phyloP scores from a whole-genome alignment of 768 basidiomycete genomes.

The Dentipellis sp. region DNA sequence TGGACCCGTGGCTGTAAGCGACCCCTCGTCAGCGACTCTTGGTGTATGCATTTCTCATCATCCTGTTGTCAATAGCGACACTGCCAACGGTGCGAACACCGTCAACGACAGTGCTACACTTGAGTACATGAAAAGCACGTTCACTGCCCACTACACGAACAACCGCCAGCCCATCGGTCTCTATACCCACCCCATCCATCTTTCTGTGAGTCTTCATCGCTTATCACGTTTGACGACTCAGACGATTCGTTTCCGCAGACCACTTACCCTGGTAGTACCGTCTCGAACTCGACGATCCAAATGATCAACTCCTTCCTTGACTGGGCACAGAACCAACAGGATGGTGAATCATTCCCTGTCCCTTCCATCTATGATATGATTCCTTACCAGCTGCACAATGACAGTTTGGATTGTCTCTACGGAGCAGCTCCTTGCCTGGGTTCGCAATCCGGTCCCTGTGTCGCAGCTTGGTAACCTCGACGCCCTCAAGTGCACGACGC shows the following conservation, averaged over 20 bases:
- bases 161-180: constrained; percentile 75
- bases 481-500: constrained; percentile 56
- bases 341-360: constrained; percentile 31
- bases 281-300: constrained; percentile 43
- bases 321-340: constrained; percentile 66
- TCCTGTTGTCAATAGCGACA: constrained; percentile 29
- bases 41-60: not conserved
- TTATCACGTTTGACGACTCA: not conserved
- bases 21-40: not conserved
- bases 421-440: constrained; percentile 67
- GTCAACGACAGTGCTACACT: constrained; percentile 57
- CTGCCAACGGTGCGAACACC: constrained; percentile 38
- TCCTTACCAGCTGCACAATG: not conserved
- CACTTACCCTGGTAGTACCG: constrained; percentile 50
- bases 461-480: constrained; percentile 44
- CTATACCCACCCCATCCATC: constrained; percentile 75
- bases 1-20: constrained; percentile 77
- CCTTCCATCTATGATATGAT: not conserved
- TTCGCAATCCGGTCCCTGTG: constrained; percentile 56
- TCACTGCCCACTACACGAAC: constrained; percentile 62
- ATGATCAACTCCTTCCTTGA: constrained; percentile 79
- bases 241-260: constrained; percentile 19
- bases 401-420: constrained; percentile 68
- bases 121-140: constrained; percentile 65
- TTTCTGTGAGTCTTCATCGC: constrained; percentile 34